Percentiles rank a stretch among this genome's conserved stretches.
phyloP scores from a whole-genome alignment of 768 basidiomycete species.

The Tulasnella sp. region DNA sequence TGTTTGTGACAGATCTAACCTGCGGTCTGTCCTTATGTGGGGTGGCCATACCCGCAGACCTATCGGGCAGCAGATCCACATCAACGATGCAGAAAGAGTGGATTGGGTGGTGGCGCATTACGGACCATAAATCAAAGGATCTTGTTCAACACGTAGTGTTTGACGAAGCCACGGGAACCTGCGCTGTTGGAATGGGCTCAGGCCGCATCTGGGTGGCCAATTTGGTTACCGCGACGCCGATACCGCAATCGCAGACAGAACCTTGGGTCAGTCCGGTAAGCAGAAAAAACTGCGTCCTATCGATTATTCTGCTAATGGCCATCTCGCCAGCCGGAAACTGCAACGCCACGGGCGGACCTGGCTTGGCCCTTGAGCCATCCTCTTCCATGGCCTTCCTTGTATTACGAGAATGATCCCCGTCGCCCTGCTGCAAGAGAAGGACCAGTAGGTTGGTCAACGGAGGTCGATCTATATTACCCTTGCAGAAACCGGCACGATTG shows the following conservation, averaged over 20 bases:
- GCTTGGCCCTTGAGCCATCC: not conserved
- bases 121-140: not conserved
- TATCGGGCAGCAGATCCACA: not conserved
- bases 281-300: too few relatives aligned
- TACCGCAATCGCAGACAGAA: not conserved
- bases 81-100: not conserved
- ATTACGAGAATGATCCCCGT: not conserved
- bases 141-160: not conserved
- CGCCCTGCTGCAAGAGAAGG: not conserved
- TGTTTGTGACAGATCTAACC: not conserved
- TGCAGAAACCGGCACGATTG: not conserved
- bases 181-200: not conserved
- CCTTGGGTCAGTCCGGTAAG: not conserved
- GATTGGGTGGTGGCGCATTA: not conserved
- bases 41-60: not conserved
- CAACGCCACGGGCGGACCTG: not conserved
- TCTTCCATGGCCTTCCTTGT: not conserved
- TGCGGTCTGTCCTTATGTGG: not conserved
- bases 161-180: not conserved
- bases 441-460: not conserved
- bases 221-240: not conserved
- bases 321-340: not conserved
- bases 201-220: not conserved
- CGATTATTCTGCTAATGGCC: too few relatives aligned
- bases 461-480: not conserved